Evolutionary conservation across 2,329 filamentous ascomycete species (phyloP), one percentile per base, ranked within the genome.

Genomic region (Diaporthe ilicicola): DNA sequence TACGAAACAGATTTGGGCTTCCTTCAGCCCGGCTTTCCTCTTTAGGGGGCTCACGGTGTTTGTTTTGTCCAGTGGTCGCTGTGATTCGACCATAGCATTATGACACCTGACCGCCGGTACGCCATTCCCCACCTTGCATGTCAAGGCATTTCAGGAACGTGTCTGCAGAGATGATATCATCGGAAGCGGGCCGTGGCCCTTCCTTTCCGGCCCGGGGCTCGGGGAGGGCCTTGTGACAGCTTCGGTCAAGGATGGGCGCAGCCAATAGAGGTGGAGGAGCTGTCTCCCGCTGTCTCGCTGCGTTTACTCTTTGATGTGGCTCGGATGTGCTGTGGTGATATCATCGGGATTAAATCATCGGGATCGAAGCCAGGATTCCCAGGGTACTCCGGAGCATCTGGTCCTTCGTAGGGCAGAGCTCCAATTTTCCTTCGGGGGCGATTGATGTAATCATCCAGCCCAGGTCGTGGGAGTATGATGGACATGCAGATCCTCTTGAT

Each of bases 141-240:
- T 22, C 24, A 51, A 51, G 19, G 27, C 44, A 37, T 29, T 22
- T 34, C 24, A 59, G 46, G 13, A 22, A 59, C 15, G 29, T 19
- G 3, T 53, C 32, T 68, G 32, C 19, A 42, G 66, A 12, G 17
- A 53, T 68, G 66, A 68, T 68, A 68, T 68, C 66, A 68, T 68
- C 42, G 42, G 50, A 42, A 4, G 22, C 42, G 53, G 44, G 42
- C 44, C 53, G 53, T 24, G 24, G 44, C 42, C 34, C 7, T 27
- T 5, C 42, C 34, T 3, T 27, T 5, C 24, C 53, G 53, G 53
- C 53, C 53, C 53, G 53, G 65, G 34, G 53, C 24, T n/a, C 7
- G 27, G n/a, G 42, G 10, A 55, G 19, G 48, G 62, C 22, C 27
- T 50, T n/a, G n/a, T 24, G 34, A 42, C 22, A 48, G 62, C 15